phyloP scores from a whole-genome alignment of 2,329 filamentous ascomycete genomes.

The Aspergillus aculeatinus region DNA sequence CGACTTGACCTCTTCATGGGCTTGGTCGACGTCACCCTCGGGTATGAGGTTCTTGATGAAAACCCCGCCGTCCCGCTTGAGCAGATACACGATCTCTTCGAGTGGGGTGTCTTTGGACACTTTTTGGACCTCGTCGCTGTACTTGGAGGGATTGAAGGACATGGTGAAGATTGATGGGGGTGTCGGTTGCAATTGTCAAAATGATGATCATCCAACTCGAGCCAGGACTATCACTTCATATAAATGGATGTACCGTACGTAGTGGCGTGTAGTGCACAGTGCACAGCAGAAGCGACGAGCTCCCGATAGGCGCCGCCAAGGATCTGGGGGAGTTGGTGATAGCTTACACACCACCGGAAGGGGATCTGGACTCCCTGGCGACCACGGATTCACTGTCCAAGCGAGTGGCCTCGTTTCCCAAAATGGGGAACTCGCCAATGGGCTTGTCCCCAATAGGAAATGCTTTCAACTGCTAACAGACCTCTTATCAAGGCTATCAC shows the following conservation, averaged over 20 bases:
- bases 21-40: background rate
- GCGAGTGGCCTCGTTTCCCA: background rate
- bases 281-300: background rate
- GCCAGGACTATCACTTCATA: background rate
- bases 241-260: background rate
- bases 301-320: background rate
- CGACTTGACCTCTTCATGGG: conserved; percentile 1
- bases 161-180: background rate
- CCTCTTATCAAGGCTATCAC: too few species aligned
- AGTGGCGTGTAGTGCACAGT: too few species aligned
- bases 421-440: background rate
- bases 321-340: background rate
- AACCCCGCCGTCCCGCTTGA: conserved; percentile 10
- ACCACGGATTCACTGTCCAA: too few species aligned
- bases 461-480: background rate
- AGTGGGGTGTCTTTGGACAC: conserved; percentile 4
- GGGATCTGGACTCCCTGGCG: too few species aligned
- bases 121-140: conserved; percentile 1
- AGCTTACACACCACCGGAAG: too few species aligned
- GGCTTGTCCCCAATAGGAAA: background rate
- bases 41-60: conserved; percentile 8
- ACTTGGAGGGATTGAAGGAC: background rate
- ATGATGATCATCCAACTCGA: background rate
- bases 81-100: conserved; percentile 3
- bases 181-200: background rate